Evolutionary conservation across 2,329 filamentous ascomycete genomes (phyloP).

Genomic region (Trichoderma arundinaceum): DNA sequence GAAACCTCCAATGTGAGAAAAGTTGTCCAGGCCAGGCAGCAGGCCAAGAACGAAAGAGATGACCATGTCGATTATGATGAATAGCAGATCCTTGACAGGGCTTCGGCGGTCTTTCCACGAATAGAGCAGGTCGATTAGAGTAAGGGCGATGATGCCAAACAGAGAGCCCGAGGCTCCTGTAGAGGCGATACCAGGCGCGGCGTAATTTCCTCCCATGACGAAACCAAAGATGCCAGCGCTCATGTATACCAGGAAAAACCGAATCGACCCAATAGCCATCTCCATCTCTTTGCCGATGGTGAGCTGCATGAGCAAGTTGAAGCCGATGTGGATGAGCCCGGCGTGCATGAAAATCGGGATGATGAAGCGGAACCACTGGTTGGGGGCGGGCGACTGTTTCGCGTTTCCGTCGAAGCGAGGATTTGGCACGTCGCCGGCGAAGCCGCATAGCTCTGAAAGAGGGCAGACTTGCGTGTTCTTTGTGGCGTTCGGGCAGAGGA

Average conservation of each 20-base stretch:
- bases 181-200: conserved; percentile 78
- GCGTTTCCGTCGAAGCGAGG: conserved; percentile 62
- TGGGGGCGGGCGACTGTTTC: conserved; percentile 65
- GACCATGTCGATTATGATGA: conserved; percentile 81
- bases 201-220: conserved; percentile 92
- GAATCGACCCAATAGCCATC: conserved; percentile 81
- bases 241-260: conserved; percentile 90
- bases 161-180: conserved; percentile 88
- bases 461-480: conserved; percentile 67
- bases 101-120: conserved; percentile 81
- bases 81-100: conserved; percentile 83
- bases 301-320: conserved; percentile 91
- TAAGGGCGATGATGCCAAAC: conserved; percentile 90
- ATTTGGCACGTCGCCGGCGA: conserved; percentile 71
- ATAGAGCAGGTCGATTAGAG: conserved; percentile 87
- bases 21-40: conserved; percentile 93
- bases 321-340: conserved; percentile 90
- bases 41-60: conserved; percentile 93
- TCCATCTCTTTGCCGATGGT: conserved; percentile 94
- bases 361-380: conserved; percentile 98
- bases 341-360: conserved; percentile 94
- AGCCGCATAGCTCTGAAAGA: conserved; percentile 82
- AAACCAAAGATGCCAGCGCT: conserved; percentile 94
- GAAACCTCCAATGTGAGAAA: conserved; percentile 95
- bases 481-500: conserved; percentile 84